These are phyloP conservation scores for Populus ilicifolia DNA, from an alignment of 345 rosid genomes.

Conservation along the genomic window DNA sequence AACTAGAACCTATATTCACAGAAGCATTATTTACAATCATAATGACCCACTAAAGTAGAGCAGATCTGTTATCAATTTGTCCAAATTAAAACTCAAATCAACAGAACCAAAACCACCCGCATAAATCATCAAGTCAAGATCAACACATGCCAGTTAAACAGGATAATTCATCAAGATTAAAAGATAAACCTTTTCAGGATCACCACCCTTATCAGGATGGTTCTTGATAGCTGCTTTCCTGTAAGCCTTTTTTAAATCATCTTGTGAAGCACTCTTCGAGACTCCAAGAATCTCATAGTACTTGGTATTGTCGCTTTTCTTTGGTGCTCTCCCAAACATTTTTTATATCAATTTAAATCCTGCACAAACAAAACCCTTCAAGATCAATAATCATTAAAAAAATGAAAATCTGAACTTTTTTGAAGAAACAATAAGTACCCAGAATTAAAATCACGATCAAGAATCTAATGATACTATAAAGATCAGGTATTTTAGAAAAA, in stretches of 20 bases:
- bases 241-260: conserved; percentile 67
- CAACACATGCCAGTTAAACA: not conserved
- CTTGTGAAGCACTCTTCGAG: conserved; percentile 44
- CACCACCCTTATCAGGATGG: conserved; percentile 74
- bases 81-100: not conserved
- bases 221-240: conserved; percentile 65
- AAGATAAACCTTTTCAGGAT: conserved; percentile 54
- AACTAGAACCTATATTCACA: not conserved
- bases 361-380: not conserved
- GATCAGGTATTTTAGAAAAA: not conserved
- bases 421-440: not conserved
- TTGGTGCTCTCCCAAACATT: conserved; percentile 64
- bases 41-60: not conserved
- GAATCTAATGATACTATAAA: not conserved
- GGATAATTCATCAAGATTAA: not conserved
- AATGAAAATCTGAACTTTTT: not conserved
- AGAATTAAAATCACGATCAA: not conserved
- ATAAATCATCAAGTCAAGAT: not conserved
- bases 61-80: not conserved
- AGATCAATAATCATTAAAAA: not conserved
- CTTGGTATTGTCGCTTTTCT: conserved; percentile 63
- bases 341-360: not conserved
- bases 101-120: not conserved
- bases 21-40: not conserved
- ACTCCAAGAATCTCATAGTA: conserved; percentile 70